A percentile compares a stretch with the other conserved stretches of the same genome.
Conservation (phyloP, 23 red algal genomes). For the Pyropia haitanensis region DNA sequence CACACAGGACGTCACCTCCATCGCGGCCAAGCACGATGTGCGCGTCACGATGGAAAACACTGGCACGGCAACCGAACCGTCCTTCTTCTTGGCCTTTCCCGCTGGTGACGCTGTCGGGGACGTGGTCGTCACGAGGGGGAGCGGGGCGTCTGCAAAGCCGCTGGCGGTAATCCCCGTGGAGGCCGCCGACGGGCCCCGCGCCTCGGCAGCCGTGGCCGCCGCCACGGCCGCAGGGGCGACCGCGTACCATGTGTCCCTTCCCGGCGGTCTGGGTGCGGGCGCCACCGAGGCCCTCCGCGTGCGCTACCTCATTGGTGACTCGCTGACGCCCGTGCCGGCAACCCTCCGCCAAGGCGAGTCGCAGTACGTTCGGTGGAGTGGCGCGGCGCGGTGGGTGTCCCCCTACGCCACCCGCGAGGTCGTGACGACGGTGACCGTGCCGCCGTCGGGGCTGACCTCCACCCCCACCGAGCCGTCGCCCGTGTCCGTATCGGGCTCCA, state of each 20-base stretch:
- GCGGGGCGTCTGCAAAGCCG: constrained; percentile 2
- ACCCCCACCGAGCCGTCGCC: constrained; percentile 11
- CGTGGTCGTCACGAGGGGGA: constrained; percentile 18
- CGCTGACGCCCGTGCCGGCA: constrained; percentile 22
- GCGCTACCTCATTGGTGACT: constrained; percentile 14
- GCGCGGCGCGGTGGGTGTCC: constrained; percentile 21
- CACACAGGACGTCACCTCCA: constrained; percentile 17
- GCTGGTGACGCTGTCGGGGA: constrained; percentile 1
- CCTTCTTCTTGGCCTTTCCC: constrained; percentile 20
- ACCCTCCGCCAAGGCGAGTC: constrained; percentile 6
- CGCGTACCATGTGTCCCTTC: constrained; percentile 11
- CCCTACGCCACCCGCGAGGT: constrained; percentile 32
- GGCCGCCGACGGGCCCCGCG: background rate
- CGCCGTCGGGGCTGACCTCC: constrained; percentile 2
- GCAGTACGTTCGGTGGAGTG: constrained; percentile 34
- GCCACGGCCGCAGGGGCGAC: background rate
- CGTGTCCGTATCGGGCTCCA: background rate
- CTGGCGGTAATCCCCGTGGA: background rate
- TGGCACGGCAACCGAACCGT: background rate
- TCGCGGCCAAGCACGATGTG: constrained; percentile 7
- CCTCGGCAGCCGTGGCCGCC: background rate
- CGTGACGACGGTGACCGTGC: constrained; percentile 20
- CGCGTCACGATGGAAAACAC: constrained; percentile 39
- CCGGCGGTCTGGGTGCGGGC: constrained; percentile 1
- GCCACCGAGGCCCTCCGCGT: constrained; percentile 15